Evolutionary conservation across 2,329 filamentous ascomycete species (phyloP).

Genomic region (Microcyclospora tardicrescens): DNA sequence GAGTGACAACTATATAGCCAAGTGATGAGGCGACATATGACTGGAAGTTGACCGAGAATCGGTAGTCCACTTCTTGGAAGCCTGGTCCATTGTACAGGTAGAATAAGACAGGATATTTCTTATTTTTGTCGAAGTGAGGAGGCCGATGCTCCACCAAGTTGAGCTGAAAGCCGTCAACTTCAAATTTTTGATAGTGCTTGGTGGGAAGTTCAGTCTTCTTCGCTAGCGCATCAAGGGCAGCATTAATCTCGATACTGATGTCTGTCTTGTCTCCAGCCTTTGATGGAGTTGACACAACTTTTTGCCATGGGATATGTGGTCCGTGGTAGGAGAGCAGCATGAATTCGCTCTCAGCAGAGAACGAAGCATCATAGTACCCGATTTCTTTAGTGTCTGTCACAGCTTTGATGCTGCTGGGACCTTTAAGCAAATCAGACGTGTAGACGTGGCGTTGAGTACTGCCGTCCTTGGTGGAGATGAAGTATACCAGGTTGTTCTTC

Average conservation of each 20-base stretch:
- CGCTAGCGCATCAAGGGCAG: slow-evolving; percentile 53
- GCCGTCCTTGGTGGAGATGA: slow-evolving; percentile 71
- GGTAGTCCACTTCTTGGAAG: slow-evolving; percentile 59
- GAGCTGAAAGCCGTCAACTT: slow-evolving; percentile 63
- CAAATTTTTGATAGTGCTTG: slow-evolving; percentile 68
- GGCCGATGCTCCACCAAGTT: slow-evolving; percentile 75
- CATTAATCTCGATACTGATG: slow-evolving; percentile 66
- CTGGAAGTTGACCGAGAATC: slow-evolving; percentile 63
- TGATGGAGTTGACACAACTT: slow-evolving; percentile 70
- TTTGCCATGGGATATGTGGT: slow-evolving; percentile 80
- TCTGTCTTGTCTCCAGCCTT: slow-evolving; percentile 48
- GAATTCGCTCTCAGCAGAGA: slow-evolving; percentile 71
- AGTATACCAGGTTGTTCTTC: slow-evolving; percentile 79
- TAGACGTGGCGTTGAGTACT: slow-evolving; percentile 88
- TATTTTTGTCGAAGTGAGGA: slow-evolving; percentile 68
- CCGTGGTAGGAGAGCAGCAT: slow-evolving; percentile 74
- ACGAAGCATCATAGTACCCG: slow-evolving; percentile 70
- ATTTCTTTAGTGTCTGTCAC: slow-evolving; percentile 61
- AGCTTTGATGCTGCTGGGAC: slow-evolving; percentile 45
- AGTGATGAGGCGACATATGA: slow-evolving; percentile 73
- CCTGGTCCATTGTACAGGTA: slow-evolving; percentile 87
- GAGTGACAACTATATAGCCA: slow-evolving; percentile 87
- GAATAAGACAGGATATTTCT: slow-evolving; percentile 88
- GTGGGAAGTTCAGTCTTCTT: slow-evolving; percentile 70
- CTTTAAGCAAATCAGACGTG: slow-evolving; percentile 72